Evolutionary conservation across 139 green algal species (phyloP).

Genomic region (Coelastrella sp.): DNA sequence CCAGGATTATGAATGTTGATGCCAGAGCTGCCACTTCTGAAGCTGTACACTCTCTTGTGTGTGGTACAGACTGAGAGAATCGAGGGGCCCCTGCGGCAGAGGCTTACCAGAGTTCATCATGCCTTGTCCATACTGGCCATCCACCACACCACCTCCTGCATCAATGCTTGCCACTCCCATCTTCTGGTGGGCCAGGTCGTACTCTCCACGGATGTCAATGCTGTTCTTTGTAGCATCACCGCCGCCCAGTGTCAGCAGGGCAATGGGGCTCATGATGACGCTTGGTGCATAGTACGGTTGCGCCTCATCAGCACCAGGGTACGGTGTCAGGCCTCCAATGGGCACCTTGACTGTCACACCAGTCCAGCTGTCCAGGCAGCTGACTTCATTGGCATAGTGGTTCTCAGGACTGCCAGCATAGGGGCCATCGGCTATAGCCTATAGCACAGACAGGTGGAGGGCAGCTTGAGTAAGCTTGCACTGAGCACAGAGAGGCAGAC

Average conservation of each 20-base stretch:
- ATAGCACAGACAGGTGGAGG: not conserved
- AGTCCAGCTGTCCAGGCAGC: constrained; percentile 43
- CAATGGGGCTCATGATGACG: constrained; percentile 8
- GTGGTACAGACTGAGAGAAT: not conserved
- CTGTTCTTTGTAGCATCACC: not conserved
- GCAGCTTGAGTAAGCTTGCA: not conserved
- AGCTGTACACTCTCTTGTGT: not conserved
- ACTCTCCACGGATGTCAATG: not conserved
- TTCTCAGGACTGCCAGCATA: constrained; percentile 8
- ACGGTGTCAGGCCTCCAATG: constrained; percentile 23
- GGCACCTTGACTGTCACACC: not conserved
- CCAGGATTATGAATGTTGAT: too few species aligned
- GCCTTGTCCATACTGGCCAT: constrained; percentile 30
- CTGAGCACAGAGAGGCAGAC: too few species aligned
- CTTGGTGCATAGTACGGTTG: constrained; percentile 26
- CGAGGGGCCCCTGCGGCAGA: too few species aligned
- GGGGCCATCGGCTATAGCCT: constrained; percentile 16
- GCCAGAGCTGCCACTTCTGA: not conserved
- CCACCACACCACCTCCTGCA: not conserved
- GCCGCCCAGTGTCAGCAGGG: constrained; percentile 25
- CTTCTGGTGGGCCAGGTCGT: not conserved
- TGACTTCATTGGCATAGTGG: not conserved
- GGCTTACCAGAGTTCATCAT: constrained; percentile 35
- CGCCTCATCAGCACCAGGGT: not conserved
- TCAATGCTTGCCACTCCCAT: not conserved